Conservation (phyloP, 1,284 basidiomycete genomes). For the Leccinum pachyderme region DNA sequence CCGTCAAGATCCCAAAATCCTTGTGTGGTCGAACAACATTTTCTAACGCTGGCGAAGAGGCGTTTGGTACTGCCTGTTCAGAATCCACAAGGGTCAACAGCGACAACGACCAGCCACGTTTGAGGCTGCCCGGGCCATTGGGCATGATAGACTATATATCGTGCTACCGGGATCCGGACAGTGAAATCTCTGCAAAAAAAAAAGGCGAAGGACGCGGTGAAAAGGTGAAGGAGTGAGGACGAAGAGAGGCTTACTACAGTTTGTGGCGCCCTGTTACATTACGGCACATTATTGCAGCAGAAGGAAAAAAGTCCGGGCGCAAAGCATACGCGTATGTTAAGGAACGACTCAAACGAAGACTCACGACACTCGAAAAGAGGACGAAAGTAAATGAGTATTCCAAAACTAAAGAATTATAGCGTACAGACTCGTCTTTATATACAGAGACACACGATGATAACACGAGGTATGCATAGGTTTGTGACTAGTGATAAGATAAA, state of each 20-base stretch:
- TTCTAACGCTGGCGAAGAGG: background rate
- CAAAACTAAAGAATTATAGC: no score
- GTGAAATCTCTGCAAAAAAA: background rate
- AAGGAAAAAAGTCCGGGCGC: no score
- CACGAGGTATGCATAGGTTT: no score
- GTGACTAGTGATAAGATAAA: no score
- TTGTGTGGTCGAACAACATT: conserved; percentile 4
- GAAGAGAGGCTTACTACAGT: background rate
- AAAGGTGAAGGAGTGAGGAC: conserved; percentile 6
- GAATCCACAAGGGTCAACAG: conserved; percentile 10
- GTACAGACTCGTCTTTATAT: no score
- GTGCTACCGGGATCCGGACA: background rate
- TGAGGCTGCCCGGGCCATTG: conserved; percentile 12
- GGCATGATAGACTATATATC: conserved; percentile 8
- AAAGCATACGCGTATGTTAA: no score
- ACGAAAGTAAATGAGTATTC: no score
- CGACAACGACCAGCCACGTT: conserved; percentile 17
- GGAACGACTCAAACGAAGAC: no score
- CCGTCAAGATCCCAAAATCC: conserved; percentile 64
- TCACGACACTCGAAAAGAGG: no score
- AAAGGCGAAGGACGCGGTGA: conserved; percentile 19
- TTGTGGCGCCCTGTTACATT: background rate
- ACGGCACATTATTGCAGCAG: no score
- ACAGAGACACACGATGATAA: no score
- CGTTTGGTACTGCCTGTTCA: conserved; percentile 1